Percentiles rank a stretch among this genome's conserved stretches.
Conservation (phyloP, 176 grass and related monocot genomes). For the Zizania latifolia region DNA sequence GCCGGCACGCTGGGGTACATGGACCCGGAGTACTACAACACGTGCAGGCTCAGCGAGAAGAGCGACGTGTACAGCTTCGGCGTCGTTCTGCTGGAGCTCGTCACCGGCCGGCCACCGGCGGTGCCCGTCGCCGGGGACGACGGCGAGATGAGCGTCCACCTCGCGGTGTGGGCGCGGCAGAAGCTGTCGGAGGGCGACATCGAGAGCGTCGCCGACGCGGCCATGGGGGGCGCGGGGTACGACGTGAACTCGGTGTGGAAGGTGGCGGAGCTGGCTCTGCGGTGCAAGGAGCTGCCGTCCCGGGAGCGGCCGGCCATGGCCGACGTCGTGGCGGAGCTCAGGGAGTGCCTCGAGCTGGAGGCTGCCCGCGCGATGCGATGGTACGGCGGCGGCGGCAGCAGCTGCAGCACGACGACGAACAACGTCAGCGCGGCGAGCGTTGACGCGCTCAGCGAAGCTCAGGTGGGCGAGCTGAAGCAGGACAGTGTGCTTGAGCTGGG, state of each 20-base stretch:
- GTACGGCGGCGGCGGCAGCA: neutral
- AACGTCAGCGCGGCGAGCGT: neutral
- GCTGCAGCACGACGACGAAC: conserved; percentile 3
- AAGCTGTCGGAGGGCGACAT: conserved; percentile 35
- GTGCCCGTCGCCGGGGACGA: neutral
- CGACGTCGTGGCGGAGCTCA: conserved; percentile 28
- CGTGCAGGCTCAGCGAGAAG: conserved; percentile 13
- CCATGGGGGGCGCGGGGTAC: conserved; percentile 3
- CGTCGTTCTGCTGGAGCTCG: conserved; percentile 19
- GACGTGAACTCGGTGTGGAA: conserved; percentile 42
- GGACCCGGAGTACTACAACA: conserved; percentile 23
- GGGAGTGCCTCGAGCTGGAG: conserved; percentile 30
- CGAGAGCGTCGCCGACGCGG: conserved; percentile 15
- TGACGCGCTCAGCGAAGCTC: neutral
- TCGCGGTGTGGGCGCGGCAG: conserved; percentile 30
- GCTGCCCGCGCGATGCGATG: neutral
- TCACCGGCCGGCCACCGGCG: neutral
- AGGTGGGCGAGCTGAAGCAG: neutral
- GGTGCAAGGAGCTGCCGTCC: conserved; percentile 36
- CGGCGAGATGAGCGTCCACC: conserved; percentile 32
- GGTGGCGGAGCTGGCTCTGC: conserved; percentile 30
- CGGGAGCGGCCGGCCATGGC: conserved; percentile 28
- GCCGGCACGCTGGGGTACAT: conserved; percentile 9
- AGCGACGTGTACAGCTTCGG: conserved; percentile 31
- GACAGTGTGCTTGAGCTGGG: neutral